A percentile compares a stretch with the other conserved stretches of the same genome.
Conservation (phyloP, 2,329 filamentous ascomycete species). For the Rhytidhysteron rufulum region DNA sequence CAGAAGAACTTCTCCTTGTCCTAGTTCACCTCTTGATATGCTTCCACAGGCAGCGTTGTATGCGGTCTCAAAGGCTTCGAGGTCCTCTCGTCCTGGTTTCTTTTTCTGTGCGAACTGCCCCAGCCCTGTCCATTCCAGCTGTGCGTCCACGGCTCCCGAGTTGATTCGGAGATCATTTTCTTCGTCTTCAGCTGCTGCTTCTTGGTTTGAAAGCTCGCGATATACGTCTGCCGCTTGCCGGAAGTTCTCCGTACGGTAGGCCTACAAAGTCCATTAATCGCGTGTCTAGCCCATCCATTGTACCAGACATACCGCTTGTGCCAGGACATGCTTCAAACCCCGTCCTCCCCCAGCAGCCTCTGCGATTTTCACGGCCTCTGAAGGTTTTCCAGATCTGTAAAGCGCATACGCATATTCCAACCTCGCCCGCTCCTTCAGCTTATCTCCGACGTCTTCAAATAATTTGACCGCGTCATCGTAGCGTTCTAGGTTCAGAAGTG, state of each 20-base stretch:
- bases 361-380: slow-evolving; percentile 58
- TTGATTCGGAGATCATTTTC: slow-evolving; percentile 76
- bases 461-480: slow-evolving; percentile 72
- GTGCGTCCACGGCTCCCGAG: slow-evolving; percentile 65
- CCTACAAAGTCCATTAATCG: slow-evolving; percentile 31
- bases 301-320: slow-evolving; percentile 52
- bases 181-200: slow-evolving; percentile 54
- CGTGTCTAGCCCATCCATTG: background rate
- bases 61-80: slow-evolving; percentile 75
- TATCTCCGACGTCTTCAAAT: slow-evolving; percentile 60
- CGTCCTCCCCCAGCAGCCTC: slow-evolving; percentile 39
- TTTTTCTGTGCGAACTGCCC: slow-evolving; percentile 51
- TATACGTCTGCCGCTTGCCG: slow-evolving; percentile 63
- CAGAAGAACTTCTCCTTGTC: slow-evolving; percentile 62
- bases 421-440: slow-evolving; percentile 57
- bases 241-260: slow-evolving; percentile 74
- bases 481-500: slow-evolving; percentile 76
- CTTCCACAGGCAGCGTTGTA: slow-evolving; percentile 75
- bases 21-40: slow-evolving; percentile 66
- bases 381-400: slow-evolving; percentile 71
- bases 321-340: slow-evolving; percentile 57
- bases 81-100: slow-evolving; percentile 56
- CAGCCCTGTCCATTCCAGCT: slow-evolving; percentile 65
- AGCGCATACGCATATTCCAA: slow-evolving; percentile 78
- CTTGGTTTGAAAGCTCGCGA: slow-evolving; percentile 49